Evolutionary conservation across 2,329 filamentous ascomycete species (phyloP).

Genomic region (Domatiomyces catenatus): DNA sequence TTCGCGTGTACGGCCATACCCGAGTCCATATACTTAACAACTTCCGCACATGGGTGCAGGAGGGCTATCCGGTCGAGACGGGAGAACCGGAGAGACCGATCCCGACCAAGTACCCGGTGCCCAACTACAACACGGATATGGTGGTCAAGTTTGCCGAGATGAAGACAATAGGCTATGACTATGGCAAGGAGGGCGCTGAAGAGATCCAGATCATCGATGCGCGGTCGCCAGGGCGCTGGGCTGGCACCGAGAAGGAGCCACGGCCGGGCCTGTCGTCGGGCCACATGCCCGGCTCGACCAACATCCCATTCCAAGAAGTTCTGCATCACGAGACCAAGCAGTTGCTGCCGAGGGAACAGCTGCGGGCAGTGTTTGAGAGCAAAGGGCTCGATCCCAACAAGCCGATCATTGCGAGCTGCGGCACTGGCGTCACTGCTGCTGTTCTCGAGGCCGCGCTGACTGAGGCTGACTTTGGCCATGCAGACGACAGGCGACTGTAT

Average conservation of each 20-base stretch:
- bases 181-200: slow-evolving; percentile 68
- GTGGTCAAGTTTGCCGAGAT: slow-evolving; percentile 74
- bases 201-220: slow-evolving; percentile 83
- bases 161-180: slow-evolving; percentile 56
- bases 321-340: slow-evolving; percentile 73
- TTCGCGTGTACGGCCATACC: slow-evolving; percentile 75
- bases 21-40: slow-evolving; percentile 89
- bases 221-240: slow-evolving; percentile 61
- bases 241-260: slow-evolving; percentile 71
- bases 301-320: slow-evolving; percentile 62
- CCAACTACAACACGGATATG: slow-evolving; percentile 46
- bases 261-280: slow-evolving; percentile 73
- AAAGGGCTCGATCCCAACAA: slow-evolving; percentile 65
- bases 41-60: slow-evolving; percentile 81
- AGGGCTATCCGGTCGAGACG: slow-evolving; percentile 68
- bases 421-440: slow-evolving; percentile 85
- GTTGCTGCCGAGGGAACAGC: slow-evolving; percentile 54
- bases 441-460: slow-evolving; percentile 76
- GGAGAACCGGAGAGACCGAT: slow-evolving; percentile 34
- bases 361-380: slow-evolving; percentile 60
- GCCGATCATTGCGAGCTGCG: slow-evolving; percentile 76
- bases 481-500: slow-evolving; percentile 60
- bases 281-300: slow-evolving; percentile 80
- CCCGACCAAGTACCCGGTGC: slow-evolving; percentile 31
- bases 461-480: slow-evolving; percentile 57